A percentile compares a stretch with the other conserved stretches of the same genome.
Evolutionary conservation across 2,329 filamentous ascomycete species (phyloP).

Genomic region (Pochonia chlamydosporia): DNA sequence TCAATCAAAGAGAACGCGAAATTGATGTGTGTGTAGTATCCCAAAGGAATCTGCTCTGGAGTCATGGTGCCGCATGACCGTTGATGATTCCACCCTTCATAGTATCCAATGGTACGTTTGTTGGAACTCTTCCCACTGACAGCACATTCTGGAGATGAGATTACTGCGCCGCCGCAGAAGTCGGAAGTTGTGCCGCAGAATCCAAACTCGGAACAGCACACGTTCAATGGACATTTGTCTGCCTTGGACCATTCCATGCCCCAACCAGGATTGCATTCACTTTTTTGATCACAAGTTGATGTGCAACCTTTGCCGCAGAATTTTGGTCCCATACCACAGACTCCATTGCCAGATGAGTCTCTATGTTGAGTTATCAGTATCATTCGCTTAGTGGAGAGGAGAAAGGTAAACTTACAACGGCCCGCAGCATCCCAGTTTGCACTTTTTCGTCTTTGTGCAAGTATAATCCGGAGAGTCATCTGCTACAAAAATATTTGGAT

Average conservation of each 20-base stretch:
- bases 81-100: constrained; percentile 20
- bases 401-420: neutral
- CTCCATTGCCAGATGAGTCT: constrained; percentile 5
- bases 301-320: constrained; percentile 20
- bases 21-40: constrained; percentile 25
- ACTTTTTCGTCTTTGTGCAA: too few species aligned
- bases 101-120: constrained; percentile 24
- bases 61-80: constrained; percentile 16
- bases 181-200: constrained; percentile 23
- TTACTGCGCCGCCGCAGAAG: constrained; percentile 14
- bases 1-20: constrained; percentile 30
- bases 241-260: constrained; percentile 16
- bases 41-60: constrained; percentile 19
- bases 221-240: constrained; percentile 26
- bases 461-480: too few species aligned
- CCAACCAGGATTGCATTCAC: constrained; percentile 22
- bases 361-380: neutral
- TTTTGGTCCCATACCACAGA: constrained; percentile 16
- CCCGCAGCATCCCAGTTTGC: too few species aligned
- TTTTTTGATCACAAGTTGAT: constrained; percentile 16
- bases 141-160: neutral
- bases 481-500: too few species aligned
- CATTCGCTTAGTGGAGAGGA: too few species aligned
- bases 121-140: too few species aligned
- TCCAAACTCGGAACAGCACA: constrained; percentile 26